Conservation (phyloP, 163 green algal species). For the Volvox carteri region DNA sequence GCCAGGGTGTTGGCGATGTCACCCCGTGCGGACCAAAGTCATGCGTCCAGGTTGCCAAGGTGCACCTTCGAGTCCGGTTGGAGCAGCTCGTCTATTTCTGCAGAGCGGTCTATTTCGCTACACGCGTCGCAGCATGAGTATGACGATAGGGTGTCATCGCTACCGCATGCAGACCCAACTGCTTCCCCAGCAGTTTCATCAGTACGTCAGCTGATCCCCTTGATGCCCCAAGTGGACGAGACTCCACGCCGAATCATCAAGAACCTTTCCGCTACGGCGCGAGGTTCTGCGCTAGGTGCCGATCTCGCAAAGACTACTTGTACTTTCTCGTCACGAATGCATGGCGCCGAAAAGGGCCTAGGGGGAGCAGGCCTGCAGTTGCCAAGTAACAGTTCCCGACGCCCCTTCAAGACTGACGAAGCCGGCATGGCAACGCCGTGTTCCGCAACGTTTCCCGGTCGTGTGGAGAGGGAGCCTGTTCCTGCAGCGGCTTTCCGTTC, state of each 20-base stretch:
- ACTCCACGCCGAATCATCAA: conserved; percentile 50
- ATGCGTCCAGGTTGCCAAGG: too few relatives aligned
- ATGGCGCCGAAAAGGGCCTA: neutral
- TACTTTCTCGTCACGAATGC: neutral
- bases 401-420: neutral
- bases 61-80: neutral
- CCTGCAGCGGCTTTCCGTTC: neutral
- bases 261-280: conserved; percentile 26
- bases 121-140: neutral
- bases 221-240: conserved; percentile 1
- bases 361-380: neutral
- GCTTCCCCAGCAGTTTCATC: neutral
- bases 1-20: conserved; percentile 24
- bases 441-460: neutral
- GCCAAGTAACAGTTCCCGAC: neutral
- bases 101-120: neutral
- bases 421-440: neutral
- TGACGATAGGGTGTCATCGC: neutral
- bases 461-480: neutral
- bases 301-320: neutral
- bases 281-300: neutral
- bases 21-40: neutral
- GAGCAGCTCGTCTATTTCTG: conserved; percentile 24
- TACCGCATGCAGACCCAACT: neutral
- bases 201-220: neutral